These are phyloP conservation scores for Coemansia sp. DNA, from an alignment of 192 early-diverging fungal species.

Conservation along the genomic window DNA sequence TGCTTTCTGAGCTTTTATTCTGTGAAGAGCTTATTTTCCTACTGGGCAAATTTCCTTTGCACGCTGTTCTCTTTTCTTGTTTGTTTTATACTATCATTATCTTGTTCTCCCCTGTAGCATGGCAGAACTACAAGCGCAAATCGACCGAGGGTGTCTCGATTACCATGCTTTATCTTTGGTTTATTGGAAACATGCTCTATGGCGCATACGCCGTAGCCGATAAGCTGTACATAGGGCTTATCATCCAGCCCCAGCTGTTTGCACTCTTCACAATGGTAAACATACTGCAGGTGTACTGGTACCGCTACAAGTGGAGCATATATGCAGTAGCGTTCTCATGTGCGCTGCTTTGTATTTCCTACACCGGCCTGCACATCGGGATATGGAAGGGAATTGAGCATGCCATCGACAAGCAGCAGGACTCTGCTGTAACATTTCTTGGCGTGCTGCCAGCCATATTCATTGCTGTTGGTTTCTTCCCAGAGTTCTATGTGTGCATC, in stretches of 20 bases:
- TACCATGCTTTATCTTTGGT: constrained; percentile 53
- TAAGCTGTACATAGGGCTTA: constrained; percentile 37
- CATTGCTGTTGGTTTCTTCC: constrained; percentile 51
- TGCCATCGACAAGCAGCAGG: constrained; percentile 23
- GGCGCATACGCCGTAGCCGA: constrained; percentile 44
- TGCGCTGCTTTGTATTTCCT: constrained; percentile 25
- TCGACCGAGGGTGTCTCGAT: constrained; percentile 51
- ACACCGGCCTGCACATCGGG: constrained; percentile 43
- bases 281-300: constrained; percentile 49
- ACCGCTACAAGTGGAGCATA: constrained; percentile 30
- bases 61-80: background rate
- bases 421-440: constrained; percentile 29
- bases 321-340: background rate
- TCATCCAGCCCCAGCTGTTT: constrained; percentile 54
- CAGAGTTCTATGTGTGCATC: constrained; percentile 51
- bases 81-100: background rate
- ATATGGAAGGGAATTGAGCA: constrained; percentile 42
- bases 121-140: constrained; percentile 52
- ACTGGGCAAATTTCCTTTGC: background rate
- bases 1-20: background rate
- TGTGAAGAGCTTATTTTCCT: constrained; percentile 26
- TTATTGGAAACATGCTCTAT: constrained; percentile 40
- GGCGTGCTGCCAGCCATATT: constrained; percentile 48
- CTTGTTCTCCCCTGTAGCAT: constrained; percentile 30
- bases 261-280: constrained; percentile 47